These are phyloP conservation scores for Purpureocillium lavendulum DNA, from an alignment of 2,329 filamentous ascomycete species.

Conservation along the genomic window DNA sequence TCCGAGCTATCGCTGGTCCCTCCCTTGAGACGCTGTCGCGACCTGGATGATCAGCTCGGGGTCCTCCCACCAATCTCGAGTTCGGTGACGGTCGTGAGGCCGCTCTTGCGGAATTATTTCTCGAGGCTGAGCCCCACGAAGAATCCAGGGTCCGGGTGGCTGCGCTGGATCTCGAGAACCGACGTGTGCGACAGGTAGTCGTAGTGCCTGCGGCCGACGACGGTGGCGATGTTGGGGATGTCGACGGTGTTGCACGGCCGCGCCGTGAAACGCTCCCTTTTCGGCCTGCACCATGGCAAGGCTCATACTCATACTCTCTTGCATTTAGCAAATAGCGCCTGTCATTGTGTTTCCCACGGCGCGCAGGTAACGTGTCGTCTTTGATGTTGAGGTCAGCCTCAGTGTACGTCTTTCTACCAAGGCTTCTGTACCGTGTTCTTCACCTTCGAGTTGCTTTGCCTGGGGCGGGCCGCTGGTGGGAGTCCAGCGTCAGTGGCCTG, in stretches of 20 bases:
- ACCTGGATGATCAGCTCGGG: constrained; percentile 55
- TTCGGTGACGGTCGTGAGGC: constrained; percentile 73
- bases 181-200: constrained; percentile 80
- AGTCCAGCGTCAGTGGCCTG: too few relatives aligned
- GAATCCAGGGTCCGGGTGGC: constrained; percentile 74
- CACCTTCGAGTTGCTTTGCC: constrained; percentile 51
- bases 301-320: constrained; percentile 94
- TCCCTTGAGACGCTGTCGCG: constrained; percentile 3
- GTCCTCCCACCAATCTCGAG: constrained; percentile 94
- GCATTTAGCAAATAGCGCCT: constrained; percentile 53
- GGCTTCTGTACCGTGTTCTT: constrained; percentile 59
- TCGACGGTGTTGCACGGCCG: constrained; percentile 70
- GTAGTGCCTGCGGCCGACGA: constrained; percentile 84
- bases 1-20: too few relatives aligned
- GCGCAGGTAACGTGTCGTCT: constrained; percentile 68
- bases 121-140: constrained; percentile 80
- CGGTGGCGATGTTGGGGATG: constrained; percentile 67
- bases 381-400: constrained; percentile 74
- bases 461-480: constrained; percentile 30
- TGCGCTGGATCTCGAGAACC: constrained; percentile 59
- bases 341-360: constrained; percentile 35
- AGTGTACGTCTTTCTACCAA: constrained; percentile 74
- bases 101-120: constrained; percentile 66
- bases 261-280: constrained; percentile 82
- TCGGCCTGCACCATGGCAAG: constrained; percentile 92